Evolutionary conservation across 345 rosid species (phyloP), one percentile per base, ranked within the genome.

Genomic region (Arabidopsis suecica): DNA sequence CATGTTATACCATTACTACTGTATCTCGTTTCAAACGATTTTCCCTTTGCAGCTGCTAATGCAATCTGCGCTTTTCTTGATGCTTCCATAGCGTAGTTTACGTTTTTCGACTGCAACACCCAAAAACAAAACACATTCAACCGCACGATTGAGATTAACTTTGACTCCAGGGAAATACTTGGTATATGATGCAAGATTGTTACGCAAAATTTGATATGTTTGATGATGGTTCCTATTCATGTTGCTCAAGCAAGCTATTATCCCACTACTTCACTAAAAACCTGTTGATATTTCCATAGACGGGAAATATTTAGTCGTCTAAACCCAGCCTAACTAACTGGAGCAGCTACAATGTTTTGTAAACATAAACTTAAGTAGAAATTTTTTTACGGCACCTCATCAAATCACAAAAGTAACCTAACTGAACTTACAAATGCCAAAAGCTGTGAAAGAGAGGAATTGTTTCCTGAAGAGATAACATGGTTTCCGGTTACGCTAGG

Each of bases 51-150:
- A 72, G 87, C 88, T 48, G 80, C 84, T 79, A 88, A 88, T 50
- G 97, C 88, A 32, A 47, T 74, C 71, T 75, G 85, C n/a, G 97
- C 88, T 82, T 89, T 95, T 81, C 88, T 88, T 37, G 99, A 86
- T 65, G 99, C 99, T 78, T 92, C 97, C 96, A 95, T 88, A 18
- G 98, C 99, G 84, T 38, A 81, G 83, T 77, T 84, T 72, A 89
- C 87, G 59, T 89, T 83, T 71, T 86, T 90, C 1, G 88, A 45
- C 99, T 95, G 93, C 76, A 84, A 75, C 48, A 23, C 7, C 73
- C 59, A 41, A 34, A 18, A 53, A 18, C 40, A 36, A 47, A 25
- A 25, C 63, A 69, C 41, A 75, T 76, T 28, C 60, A 44, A 34
- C 16, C 18, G 11, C 10, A 40, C n/a, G 7, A 72, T 44, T 41